Evolutionary conservation across 1,284 basidiomycete genomes (phyloP).

Genomic region (Violaceomyces palustris): DNA sequence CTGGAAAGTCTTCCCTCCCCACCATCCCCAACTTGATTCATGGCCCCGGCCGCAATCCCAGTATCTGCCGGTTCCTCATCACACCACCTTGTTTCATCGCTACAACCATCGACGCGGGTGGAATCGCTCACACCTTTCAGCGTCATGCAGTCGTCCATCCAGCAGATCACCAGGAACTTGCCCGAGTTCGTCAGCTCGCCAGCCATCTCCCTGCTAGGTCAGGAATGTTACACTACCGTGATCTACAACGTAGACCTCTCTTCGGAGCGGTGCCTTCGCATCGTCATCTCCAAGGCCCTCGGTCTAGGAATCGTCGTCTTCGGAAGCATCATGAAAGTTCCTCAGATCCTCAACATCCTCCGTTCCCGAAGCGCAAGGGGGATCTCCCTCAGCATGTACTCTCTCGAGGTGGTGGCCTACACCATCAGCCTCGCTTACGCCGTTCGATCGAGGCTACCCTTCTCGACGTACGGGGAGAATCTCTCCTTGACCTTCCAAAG

Average conservation of each 20-base stretch:
- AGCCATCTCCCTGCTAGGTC: conserved; percentile 72
- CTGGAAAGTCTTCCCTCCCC: no score
- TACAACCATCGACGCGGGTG: no score
- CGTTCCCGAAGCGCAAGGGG: conserved; percentile 69
- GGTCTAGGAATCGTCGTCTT: conserved; percentile 89
- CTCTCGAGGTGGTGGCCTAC: conserved; percentile 72
- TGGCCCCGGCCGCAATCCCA: no score
- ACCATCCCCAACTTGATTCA: no score
- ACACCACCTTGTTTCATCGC: no score
- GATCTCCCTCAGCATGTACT: conserved; percentile 60
- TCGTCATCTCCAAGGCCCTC: conserved; percentile 82
- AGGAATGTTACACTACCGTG: conserved; percentile 79
- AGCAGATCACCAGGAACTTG: conserved; percentile 58
- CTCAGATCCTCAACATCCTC: conserved; percentile 65
- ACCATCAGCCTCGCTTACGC: conserved; percentile 78
- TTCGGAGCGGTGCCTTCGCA: conserved; percentile 81
- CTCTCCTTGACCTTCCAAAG: conserved; percentile 49
- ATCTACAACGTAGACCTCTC: conserved; percentile 80
- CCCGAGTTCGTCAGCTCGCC: conserved; percentile 77
- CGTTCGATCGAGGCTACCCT: conserved; percentile 74
- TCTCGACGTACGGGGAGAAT: conserved; percentile 77
- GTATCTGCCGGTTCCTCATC: no score
- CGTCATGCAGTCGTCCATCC: conserved; percentile 56
- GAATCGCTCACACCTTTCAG: no score
- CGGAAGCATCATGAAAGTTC: conserved; percentile 91